phyloP scores from a whole-genome alignment of 768 basidiomycete genomes.

The Leccinum uliginosum region DNA sequence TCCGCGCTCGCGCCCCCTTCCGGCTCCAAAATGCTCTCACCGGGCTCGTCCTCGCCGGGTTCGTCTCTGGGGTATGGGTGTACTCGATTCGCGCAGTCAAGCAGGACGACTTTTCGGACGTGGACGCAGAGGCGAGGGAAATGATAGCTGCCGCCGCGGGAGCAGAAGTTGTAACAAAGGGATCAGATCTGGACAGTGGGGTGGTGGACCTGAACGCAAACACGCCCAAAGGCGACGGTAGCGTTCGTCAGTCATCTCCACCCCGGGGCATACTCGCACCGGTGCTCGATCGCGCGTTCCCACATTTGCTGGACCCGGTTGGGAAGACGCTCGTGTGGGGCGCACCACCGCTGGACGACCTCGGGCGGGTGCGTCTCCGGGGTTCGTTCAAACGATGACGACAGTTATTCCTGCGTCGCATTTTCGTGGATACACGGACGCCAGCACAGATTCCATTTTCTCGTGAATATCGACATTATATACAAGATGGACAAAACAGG shows the following conservation, averaged over 20 bases:
- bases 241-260: conserved; percentile 7
- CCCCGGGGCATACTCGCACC: conserved; percentile 44
- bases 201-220: not conserved
- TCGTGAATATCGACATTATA: not conserved
- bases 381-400: conserved; percentile 1
- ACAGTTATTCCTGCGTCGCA: not conserved
- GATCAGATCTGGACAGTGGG: not conserved
- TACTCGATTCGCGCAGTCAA: conserved; percentile 94
- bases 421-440: not conserved
- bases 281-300: conserved; percentile 42
- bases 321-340: conserved; percentile 67
- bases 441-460: not conserved
- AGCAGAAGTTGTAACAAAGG: not conserved
- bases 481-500: not conserved
- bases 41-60: conserved; percentile 65
- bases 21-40: conserved; percentile 74
- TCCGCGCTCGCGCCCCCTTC: conserved; percentile 85
- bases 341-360: conserved; percentile 62
- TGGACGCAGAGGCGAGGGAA: conserved; percentile 71
- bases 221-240: not conserved
- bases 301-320: conserved; percentile 53
- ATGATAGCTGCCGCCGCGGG: conserved; percentile 32
- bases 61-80: conserved; percentile 79
- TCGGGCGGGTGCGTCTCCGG: conserved; percentile 40
- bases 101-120: conserved; percentile 87